Conservation (phyloP, 2,329 filamentous ascomycete species). For the Xylaria sp. region DNA sequence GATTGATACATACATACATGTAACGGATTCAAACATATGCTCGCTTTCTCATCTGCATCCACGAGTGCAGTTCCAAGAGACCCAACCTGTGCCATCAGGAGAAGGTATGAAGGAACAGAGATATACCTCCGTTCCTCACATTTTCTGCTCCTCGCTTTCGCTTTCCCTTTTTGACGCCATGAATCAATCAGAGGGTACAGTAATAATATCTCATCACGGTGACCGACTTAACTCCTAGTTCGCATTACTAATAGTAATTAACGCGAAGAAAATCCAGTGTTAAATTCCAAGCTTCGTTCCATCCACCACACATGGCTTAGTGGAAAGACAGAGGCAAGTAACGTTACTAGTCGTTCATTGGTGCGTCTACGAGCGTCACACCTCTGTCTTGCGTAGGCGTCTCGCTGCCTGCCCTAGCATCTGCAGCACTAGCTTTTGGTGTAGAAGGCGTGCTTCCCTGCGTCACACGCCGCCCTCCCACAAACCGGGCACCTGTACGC, state of each 20-base stretch:
- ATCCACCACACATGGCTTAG: background rate
- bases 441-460: constrained; percentile 48
- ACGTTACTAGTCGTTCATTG: constrained; percentile 61
- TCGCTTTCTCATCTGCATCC: constrained; percentile 15
- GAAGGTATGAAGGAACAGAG: constrained; percentile 6
- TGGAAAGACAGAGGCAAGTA: constrained; percentile 22
- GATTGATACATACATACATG: constrained; percentile 32
- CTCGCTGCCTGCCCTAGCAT: constrained; percentile 41
- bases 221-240: constrained; percentile 7
- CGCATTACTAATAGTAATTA: constrained; percentile 31
- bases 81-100: constrained; percentile 9
- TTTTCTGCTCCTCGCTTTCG: constrained; percentile 15
- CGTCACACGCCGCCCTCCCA: constrained; percentile 62
- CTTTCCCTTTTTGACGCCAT: constrained; percentile 27
- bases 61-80: constrained; percentile 13
- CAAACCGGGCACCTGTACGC: constrained; percentile 64
- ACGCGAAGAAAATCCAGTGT: constrained; percentile 11
- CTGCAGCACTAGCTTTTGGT: constrained; percentile 40
- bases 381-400: constrained; percentile 53
- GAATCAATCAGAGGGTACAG: constrained; percentile 20
- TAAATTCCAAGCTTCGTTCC: constrained; percentile 12
- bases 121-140: background rate
- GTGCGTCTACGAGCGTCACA: constrained; percentile 63
- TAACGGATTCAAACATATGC: constrained; percentile 22
- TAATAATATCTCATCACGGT: constrained; percentile 21